These are phyloP conservation scores for Amniculicola lignicola DNA, from an alignment of 495 filamentous ascomycete genomes.

Conservation along the genomic window DNA sequence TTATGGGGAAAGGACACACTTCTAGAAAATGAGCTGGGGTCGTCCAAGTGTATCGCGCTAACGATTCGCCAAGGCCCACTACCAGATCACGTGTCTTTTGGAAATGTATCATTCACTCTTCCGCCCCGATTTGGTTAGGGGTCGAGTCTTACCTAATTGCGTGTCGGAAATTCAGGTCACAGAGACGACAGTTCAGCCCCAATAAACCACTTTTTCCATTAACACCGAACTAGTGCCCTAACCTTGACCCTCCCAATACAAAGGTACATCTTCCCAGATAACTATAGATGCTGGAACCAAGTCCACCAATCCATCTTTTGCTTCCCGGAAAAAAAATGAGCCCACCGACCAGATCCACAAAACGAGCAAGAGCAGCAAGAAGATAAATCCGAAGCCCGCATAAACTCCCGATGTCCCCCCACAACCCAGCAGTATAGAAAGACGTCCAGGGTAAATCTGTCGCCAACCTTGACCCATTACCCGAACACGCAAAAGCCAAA, in stretches of 20 bases:
- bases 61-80: background rate
- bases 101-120: background rate
- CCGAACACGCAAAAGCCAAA: background rate
- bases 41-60: background rate
- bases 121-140: too few relatives aligned
- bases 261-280: constrained; percentile 22
- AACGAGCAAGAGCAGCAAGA: background rate
- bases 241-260: constrained; percentile 6
- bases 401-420: background rate
- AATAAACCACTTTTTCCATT: constrained; percentile 30
- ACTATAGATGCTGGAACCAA: constrained; percentile 16
- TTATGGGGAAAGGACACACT: constrained; percentile 29
- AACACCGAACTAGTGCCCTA: constrained; percentile 11
- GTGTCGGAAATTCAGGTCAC: background rate
- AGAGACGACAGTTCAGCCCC: background rate
- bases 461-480: too few relatives aligned
- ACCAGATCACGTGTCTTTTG: too few relatives aligned
- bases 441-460: too few relatives aligned
- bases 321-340: background rate
- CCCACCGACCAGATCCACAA: background rate
- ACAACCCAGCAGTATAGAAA: background rate
- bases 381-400: background rate
- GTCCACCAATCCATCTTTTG: background rate
- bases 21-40: constrained; percentile 31
- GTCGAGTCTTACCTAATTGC: too few relatives aligned